These are phyloP conservation scores for Medicago lupulina DNA, from an alignment of 306 rosid genomes.

Conservation along the genomic window DNA sequence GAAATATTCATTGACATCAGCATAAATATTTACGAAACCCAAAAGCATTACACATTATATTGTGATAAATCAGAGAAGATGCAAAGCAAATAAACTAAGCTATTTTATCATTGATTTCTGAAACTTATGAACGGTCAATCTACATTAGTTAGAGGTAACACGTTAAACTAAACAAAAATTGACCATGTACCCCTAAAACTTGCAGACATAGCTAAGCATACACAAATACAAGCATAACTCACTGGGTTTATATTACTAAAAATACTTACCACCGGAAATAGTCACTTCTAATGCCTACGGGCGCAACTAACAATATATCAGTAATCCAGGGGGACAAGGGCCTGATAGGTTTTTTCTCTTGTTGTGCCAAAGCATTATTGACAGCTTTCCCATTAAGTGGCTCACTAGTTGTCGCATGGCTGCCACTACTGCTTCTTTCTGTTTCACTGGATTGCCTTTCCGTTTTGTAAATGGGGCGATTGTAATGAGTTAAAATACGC, in stretches of 20 bases:
- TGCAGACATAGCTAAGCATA: background rate
- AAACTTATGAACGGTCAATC: background rate
- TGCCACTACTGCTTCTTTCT: conserved; percentile 89
- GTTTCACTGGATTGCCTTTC: conserved; percentile 65
- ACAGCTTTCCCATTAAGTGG: conserved; percentile 59
- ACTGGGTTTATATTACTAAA: background rate
- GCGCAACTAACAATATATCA: conserved; percentile 90
- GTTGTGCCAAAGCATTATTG: conserved; percentile 56
- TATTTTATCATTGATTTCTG: background rate
- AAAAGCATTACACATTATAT: conserved; percentile 13
- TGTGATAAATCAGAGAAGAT: conserved; percentile 11
- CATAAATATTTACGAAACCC: conserved; percentile 1
- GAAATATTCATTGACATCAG: conserved; percentile 16
- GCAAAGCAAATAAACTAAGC: conserved; percentile 2
- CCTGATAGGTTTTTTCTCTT: conserved; percentile 86
- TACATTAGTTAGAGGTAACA: background rate
- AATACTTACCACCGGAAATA: conserved; percentile 92
- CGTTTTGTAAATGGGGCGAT: conserved; percentile 86
- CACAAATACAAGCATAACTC: background rate
- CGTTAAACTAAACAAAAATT: conserved; percentile 3
- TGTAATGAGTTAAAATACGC: conserved; percentile 94
- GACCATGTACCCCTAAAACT: background rate
- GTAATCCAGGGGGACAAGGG: conserved; percentile 98
- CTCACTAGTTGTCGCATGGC: conserved; percentile 80
- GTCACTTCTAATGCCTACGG: conserved; percentile 92